Percentiles rank a stretch among this genome's conserved stretches.
These are phyloP conservation scores for Picea sitchensis DNA, from an alignment of 75 land plant genomes.

Conservation along the genomic window DNA sequence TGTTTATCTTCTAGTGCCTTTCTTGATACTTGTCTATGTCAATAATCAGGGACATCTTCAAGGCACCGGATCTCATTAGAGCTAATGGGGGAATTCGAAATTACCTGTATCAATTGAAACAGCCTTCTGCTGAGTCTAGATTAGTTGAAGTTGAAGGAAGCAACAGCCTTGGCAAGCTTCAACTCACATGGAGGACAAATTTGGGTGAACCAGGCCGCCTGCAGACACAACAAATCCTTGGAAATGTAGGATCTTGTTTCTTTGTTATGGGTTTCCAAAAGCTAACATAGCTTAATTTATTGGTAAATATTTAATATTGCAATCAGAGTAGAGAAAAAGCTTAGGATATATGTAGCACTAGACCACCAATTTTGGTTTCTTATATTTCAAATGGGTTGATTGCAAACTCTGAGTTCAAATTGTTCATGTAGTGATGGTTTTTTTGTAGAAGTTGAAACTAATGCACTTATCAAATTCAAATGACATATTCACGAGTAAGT, in stretches of 20 bases:
- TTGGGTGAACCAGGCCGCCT: slow-evolving; percentile 98
- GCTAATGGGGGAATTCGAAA: slow-evolving; percentile 88
- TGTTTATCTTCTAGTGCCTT: neutral
- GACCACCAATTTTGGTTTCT: neutral
- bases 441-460: neutral
- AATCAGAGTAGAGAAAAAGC: neutral
- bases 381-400: neutral
- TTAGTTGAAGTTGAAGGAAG: slow-evolving; percentile 60
- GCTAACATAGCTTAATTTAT: neutral
- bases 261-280: neutral
- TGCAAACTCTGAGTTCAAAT: neutral
- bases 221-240: slow-evolving; percentile 92
- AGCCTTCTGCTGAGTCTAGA: slow-evolving; percentile 36
- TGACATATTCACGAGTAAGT: too few relatives aligned
- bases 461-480: too few relatives aligned
- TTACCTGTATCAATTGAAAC: slow-evolving; percentile 76
- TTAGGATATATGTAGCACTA: neutral
- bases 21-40: slow-evolving; percentile 7
- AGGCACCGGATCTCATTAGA: slow-evolving; percentile 66
- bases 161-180: slow-evolving; percentile 92
- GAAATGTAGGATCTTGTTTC: slow-evolving; percentile 58
- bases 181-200: slow-evolving; percentile 95
- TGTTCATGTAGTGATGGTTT: neutral
- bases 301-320: neutral
- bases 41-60: slow-evolving; percentile 55